Evolutionary conservation across 768 basidiomycete genomes (phyloP), one percentile per base, ranked within the genome.

Genomic region (Phylloporus sp.): DNA sequence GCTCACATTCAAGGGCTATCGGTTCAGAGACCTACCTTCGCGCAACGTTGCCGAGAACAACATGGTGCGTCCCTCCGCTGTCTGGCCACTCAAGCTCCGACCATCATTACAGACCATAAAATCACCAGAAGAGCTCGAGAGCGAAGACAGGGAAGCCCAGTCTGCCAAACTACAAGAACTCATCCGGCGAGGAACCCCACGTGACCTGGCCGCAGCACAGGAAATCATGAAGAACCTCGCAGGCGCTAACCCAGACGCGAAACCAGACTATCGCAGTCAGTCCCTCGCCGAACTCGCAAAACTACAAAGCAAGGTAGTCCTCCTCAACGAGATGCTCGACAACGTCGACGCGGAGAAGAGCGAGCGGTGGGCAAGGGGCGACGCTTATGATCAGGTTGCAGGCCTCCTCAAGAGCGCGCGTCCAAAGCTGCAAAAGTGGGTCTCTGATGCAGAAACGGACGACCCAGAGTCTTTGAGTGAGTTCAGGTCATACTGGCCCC

Each of bases 121-220:
- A 72, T 84, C 90, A 0, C 94, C 96, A 0, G 91, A 94, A 46
- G 95, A 99, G 65, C 79, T 99, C 3, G 96, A 99, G 62, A 84
- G 82, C 49, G 96, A 98, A 63, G 96, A 99, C 63, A 78, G 96
- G 11, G 84, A 83, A 49, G 96, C 95, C 0, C 95, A 99, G 63
- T 84, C 86, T 0, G 96, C 96, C 0, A 98, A 99, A 72, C 76
- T 99, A n/a, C 96, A 99, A 68, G 96, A 99, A 64, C 80, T 98
- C 31, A 97, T 99, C 48, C 81, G 96, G 37, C 74, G 96, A 45
- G 96, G 95, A 13, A 95, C 95, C 17, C 96, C 96, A 0, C 81
- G 91, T 54, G 96, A 99, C 68, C 78, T 99, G 2, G 88, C 86
- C 1, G 90, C 87, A 6, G 96, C 96, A 11, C 94, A 99, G 61